These are phyloP conservation scores for Tephrocybe sp. DNA, from an alignment of 768 basidiomycete genomes.

Conservation along the genomic window DNA sequence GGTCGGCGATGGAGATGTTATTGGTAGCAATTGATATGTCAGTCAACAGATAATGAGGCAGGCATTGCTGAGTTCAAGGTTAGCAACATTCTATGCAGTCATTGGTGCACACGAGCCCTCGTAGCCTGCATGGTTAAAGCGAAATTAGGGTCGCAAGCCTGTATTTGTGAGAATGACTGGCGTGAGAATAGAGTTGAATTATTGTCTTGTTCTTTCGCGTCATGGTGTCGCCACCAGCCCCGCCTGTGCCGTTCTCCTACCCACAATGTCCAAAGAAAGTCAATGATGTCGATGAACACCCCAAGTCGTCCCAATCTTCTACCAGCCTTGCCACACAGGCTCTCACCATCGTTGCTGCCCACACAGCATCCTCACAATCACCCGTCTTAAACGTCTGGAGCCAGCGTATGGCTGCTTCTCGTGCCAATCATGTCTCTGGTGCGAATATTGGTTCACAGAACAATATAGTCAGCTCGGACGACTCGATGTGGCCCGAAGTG, in stretches of 20 bases:
- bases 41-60: too few relatives aligned
- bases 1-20: too few relatives aligned
- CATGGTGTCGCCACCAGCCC: conserved; percentile 1
- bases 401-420: conserved; percentile 25
- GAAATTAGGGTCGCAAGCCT: too few relatives aligned
- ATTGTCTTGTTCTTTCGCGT: conserved; percentile 11
- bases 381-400: conserved; percentile 29
- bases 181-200: too few relatives aligned
- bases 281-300: background rate
- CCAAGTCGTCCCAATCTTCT: conserved; percentile 8
- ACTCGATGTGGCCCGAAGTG: conserved; percentile 46
- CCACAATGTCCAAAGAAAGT: background rate
- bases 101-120: too few relatives aligned
- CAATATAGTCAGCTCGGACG: conserved; percentile 18
- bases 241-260: conserved; percentile 2
- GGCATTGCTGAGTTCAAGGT: too few relatives aligned
- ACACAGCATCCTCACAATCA: conserved; percentile 8
- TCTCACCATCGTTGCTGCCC: conserved; percentile 17
- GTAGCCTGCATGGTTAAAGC: too few relatives aligned
- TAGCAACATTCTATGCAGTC: too few relatives aligned
- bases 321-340: conserved; percentile 16
- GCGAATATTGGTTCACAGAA: conserved; percentile 15
- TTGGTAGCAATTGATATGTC: too few relatives aligned
- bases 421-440: conserved; percentile 8
- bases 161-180: too few relatives aligned